Base-by-base conservation (phyloP, 2,329 filamentous ascomycete genomes). In the Tolypocladium tropicale region DNA sequence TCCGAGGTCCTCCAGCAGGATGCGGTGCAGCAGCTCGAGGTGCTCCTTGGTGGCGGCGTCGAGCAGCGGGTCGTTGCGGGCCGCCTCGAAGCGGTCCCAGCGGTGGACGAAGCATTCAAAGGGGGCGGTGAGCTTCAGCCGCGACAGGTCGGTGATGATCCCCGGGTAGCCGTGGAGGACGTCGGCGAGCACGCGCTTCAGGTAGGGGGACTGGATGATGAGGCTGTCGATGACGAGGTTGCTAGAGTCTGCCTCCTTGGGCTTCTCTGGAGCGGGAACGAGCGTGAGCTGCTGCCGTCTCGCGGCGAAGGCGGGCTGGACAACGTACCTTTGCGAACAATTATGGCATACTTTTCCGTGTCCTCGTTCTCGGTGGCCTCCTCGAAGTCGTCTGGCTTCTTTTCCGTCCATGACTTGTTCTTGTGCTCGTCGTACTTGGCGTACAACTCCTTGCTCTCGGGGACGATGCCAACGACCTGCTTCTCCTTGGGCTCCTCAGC, bases 101-200 rank as follows among this genome's bases (percentile, higher is more conserved):
- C 85, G 78, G 67, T 89, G 84, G 43, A 88, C 80, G 52, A 89
- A 81, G 0, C 82, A 80, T 60, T 80, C 72, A 58, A 88, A 88
- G 0, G 82, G 82, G 0, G 77, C 78, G 9, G 70, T 66, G 58
- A 89, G 86, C 55, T 81, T 79, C 2, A 88, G 72, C 1, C 81
- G 76, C n/a, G 82, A 75, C 30, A 88, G 71, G 12, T 74, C 76
- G 36, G 80, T 78, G 2, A 81, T 80, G 33, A 88, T 73, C 1
- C 84, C 83, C 0, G 81, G 80, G 57, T 86, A 87, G 10, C 74
- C 78, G 1, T 74, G 68, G 25, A 87, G 72, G 9, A 86, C 74
- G 12, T 77, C 73, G 11, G 71, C 72, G 0, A 89, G 73, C 5
- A 81, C 75, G 2, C 73, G 71, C 68, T 84, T 85, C 48, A 89